Percentiles rank a stretch among this genome's conserved stretches.
Conservation (phyloP, 1,284 basidiomycete species). For the Rugosomyces carneus region DNA sequence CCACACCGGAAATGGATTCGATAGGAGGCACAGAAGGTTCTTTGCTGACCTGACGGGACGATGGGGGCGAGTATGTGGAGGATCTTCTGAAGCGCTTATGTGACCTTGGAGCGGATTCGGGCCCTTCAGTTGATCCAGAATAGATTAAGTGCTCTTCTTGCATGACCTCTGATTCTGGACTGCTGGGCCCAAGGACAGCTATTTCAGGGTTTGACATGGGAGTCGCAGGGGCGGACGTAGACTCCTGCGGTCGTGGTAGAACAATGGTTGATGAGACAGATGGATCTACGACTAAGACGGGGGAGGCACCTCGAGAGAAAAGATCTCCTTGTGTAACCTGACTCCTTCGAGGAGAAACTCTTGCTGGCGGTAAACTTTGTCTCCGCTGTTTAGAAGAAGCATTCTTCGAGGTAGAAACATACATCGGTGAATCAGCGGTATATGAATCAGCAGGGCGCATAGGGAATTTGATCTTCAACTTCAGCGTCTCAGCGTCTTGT, state of each 20-base stretch:
- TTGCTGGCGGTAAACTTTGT: constrained; percentile 10
- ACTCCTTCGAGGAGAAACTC: constrained; percentile 3
- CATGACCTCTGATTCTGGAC: constrained; percentile 7
- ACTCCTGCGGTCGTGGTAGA: neutral
- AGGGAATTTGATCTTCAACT: constrained; percentile 33
- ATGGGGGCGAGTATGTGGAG: constrained; percentile 2
- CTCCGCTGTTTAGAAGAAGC: constrained; percentile 13
- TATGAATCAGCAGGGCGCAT: constrained; percentile 16
- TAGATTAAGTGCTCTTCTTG: constrained; percentile 5
- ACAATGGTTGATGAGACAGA: neutral
- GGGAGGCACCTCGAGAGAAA: neutral
- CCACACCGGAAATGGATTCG: constrained; percentile 19
- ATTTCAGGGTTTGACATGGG: constrained; percentile 22
- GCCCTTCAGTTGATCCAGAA: constrained; percentile 10
- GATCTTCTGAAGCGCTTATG: constrained; percentile 18
- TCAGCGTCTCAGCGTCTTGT: constrained; percentile 25
- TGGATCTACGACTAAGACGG: neutral
- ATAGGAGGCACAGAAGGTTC: constrained; percentile 23
- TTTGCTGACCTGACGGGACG: constrained; percentile 9
- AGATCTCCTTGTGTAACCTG: constrained; percentile 1
- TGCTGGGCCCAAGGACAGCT: constrained; percentile 12
- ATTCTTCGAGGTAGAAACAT: constrained; percentile 10
- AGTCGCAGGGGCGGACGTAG: constrained; percentile 13
- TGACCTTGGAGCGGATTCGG: constrained; percentile 5
- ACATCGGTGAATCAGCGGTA: constrained; percentile 2